Evolutionary conservation across 176 grass and related monocot genomes (phyloP).

Genomic region (Rhipidocladum racemiflorum): DNA sequence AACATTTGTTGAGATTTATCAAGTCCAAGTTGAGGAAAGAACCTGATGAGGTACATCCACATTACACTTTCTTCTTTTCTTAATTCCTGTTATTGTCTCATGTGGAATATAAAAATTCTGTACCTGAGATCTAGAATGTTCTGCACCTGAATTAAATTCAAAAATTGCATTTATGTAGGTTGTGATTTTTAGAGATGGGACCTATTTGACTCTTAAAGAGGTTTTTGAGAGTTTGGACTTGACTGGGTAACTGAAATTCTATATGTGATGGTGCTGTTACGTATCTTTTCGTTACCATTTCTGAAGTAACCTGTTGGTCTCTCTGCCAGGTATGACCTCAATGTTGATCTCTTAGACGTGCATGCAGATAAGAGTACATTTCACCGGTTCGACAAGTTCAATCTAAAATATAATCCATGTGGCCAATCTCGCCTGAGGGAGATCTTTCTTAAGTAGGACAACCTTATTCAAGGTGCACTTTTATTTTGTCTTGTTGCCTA

Average conservation of each 20-base stretch:
- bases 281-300: background rate
- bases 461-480: no score
- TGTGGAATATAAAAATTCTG: background rate
- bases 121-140: background rate
- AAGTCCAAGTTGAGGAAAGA: constrained; percentile 92
- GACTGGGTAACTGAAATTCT: constrained; percentile 66
- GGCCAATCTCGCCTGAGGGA: constrained; percentile 63
- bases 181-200: constrained; percentile 96
- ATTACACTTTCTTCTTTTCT: background rate
- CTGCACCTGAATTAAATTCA: background rate
- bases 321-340: constrained; percentile 78
- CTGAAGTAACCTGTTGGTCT: background rate
- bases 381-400: constrained; percentile 98
- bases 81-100: background rate
- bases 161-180: constrained; percentile 54
- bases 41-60: constrained; percentile 75
- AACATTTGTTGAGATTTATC: no score
- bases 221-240: constrained; percentile 95
- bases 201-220: constrained; percentile 91
- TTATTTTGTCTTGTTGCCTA: no score
- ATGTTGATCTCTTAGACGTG: constrained; percentile 94
- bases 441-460: no score
- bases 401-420: constrained; percentile 96
- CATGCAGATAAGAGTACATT: constrained; percentile 98
- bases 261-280: constrained; percentile 1